Percentiles rank a stretch among this genome's conserved stretches.
Conservation (phyloP, 1,284 basidiomycete species). For the Heliocybe sulcata region DNA sequence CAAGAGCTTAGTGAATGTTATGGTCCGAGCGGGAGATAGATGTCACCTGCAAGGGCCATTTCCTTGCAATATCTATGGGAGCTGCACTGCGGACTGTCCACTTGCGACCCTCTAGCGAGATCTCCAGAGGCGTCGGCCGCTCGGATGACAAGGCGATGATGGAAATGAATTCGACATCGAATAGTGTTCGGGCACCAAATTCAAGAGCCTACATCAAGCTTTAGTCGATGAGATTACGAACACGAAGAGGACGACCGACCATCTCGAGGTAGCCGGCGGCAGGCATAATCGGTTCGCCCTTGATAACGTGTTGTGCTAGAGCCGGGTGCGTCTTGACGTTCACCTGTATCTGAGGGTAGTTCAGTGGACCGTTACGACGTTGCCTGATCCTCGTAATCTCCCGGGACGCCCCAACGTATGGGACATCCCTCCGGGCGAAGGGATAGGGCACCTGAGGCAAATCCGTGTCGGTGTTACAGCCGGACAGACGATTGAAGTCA, state of each 20-base stretch:
- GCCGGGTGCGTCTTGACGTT: conserved; percentile 27
- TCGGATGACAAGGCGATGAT: conserved; percentile 20
- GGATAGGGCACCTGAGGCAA: not conserved
- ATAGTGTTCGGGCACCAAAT: conserved; percentile 16
- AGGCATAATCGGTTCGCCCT: conserved; percentile 35
- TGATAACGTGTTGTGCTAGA: conserved; percentile 32
- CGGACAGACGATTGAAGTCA: not conserved
- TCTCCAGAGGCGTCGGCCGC: conserved; percentile 18
- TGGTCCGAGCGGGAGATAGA: not conserved
- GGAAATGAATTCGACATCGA: conserved; percentile 17
- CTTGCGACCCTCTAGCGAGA: conserved; percentile 18
- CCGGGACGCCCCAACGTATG: not conserved
- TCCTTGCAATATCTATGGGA: not conserved
- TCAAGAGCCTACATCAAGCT: conserved; percentile 11
- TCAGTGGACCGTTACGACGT: conserved; percentile 24
- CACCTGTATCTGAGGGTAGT: conserved; percentile 23
- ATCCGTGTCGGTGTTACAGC: not conserved
- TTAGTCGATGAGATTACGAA: conserved; percentile 3
- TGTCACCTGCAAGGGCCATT: not conserved
- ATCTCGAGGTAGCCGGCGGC: conserved; percentile 37
- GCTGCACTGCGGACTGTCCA: conserved; percentile 18
- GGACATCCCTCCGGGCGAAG: not conserved
- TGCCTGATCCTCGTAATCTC: conserved; percentile 10
- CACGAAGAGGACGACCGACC: conserved; percentile 17
- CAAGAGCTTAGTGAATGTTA: not conserved